Evolutionary conservation across 257 asterid genomes (phyloP), one percentile per base, ranked within the genome.

Genomic region (Penstemon newberryi): DNA sequence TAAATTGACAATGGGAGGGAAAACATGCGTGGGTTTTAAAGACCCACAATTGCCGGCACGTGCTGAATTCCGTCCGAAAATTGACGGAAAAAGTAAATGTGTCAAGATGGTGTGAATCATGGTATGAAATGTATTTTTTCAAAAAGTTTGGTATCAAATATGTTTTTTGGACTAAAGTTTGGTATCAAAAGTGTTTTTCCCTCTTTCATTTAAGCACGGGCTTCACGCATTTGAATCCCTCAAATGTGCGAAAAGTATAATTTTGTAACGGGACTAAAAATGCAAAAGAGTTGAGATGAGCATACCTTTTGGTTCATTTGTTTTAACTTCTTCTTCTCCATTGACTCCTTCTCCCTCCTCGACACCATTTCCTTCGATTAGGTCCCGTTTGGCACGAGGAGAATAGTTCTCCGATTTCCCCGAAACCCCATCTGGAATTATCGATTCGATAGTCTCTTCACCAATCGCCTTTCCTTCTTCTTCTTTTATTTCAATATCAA

Each of bases 231-330:
- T 15, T 15, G 18, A 15, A 41, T 42, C 7, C n/a, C 47, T 5
- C 11, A 60, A 6, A 11, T 37, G 9, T 1, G 8, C 38, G 18
- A 36, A 33, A 57, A 57, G 7, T 2, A 8, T 3, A 57, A n/a
- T 40, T 5, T 40, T 25, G 2, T 25, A 1, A 8, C 7, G 65
- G 9, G 10, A 11, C 37, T 47, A 42, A 42, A 19, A 18, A 8
- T 15, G 12, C 9, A 61, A 37, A 18, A 15, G n/a, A 9, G n/a
- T 39, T 33, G 44, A 73, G 9, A 65, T 8, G 4, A 8, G 65
- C 80, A 55, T 56, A 85, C 95, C 91, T 50, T 70, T 76, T 67
- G 15, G 43, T 40, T 74, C 81, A 25, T 25, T 25, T 3, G 73
- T 68, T 42, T 74, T 64, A n/a, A 55, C 44, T 33, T 79, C 60